A percentile compares a stretch with the other conserved stretches of the same genome.
phyloP scores from a whole-genome alignment of 495 filamentous ascomycete genomes.

The Hypoxylon lienhwacheense region DNA sequence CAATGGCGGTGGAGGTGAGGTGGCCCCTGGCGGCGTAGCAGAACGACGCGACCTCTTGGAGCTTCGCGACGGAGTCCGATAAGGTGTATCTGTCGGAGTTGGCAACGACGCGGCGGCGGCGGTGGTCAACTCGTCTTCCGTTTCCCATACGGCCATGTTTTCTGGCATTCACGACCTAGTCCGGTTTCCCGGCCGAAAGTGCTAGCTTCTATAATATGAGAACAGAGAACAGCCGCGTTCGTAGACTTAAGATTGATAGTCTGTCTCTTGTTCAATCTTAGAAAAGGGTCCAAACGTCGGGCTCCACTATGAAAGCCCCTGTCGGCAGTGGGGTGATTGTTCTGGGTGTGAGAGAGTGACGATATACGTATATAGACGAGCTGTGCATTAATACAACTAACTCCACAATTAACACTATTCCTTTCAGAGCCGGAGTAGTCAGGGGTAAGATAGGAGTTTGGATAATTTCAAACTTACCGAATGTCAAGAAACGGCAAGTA shows the following conservation, averaged over 20 bases:
- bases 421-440: conserved; percentile 10
- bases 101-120: conserved; percentile 58
- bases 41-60: conserved; percentile 56
- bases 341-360: conserved; percentile 25
- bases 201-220: conserved; percentile 13
- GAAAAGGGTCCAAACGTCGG: conserved; percentile 35
- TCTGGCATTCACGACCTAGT: conserved; percentile 13
- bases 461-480: conserved; percentile 22
- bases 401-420: conserved; percentile 36
- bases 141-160: conserved; percentile 56
- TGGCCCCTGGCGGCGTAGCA: conserved; percentile 59
- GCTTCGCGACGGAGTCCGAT: conserved; percentile 60
- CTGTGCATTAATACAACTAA: conserved; percentile 35
- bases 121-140: conserved; percentile 56
- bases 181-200: conserved; percentile 31
- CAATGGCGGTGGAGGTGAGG: conserved; percentile 64
- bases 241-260: conserved; percentile 24
- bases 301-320: conserved; percentile 26
- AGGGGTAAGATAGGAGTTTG: conserved; percentile 28
- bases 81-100: conserved; percentile 67
- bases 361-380: conserved; percentile 31
- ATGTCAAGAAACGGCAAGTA: conserved; percentile 16
- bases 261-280: conserved; percentile 33
- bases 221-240: conserved; percentile 14
- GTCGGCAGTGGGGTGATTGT: conserved; percentile 31